Percentiles rank a stretch among this genome's conserved stretches.
These are phyloP conservation scores for Populus davidiana DNA, from an alignment of 345 rosid species.

Conservation along the genomic window DNA sequence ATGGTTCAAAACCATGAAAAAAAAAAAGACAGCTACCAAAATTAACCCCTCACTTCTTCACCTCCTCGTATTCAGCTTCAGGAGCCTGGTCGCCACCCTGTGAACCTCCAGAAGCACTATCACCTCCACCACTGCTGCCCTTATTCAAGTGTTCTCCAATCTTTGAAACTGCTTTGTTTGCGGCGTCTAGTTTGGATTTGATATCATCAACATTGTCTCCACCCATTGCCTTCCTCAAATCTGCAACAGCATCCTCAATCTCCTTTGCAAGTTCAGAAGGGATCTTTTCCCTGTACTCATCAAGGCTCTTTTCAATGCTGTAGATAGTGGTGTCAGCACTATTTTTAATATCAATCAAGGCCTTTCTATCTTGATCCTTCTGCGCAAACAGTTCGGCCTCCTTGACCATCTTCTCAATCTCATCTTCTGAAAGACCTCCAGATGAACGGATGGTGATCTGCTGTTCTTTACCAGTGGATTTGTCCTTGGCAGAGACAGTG, in stretches of 20 bases:
- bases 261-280: conserved; percentile 30
- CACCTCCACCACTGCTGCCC: conserved; percentile 25
- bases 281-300: conserved; percentile 34
- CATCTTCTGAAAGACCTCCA: conserved; percentile 33
- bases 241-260: conserved; percentile 30
- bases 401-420: conserved; percentile 39
- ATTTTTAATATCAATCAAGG: conserved; percentile 29
- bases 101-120: conserved; percentile 14
- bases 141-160: conserved; percentile 37
- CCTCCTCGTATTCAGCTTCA: conserved; percentile 39
- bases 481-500: conserved; percentile 40
- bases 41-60: conserved; percentile 23
- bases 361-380: conserved; percentile 35
- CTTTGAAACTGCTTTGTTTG: conserved; percentile 36
- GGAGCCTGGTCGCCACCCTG: conserved; percentile 31
- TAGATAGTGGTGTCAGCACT: conserved; percentile 32
- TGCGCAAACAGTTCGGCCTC: conserved; percentile 33
- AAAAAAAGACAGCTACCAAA: background rate
- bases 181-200: conserved; percentile 31
- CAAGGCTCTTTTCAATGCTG: conserved; percentile 36
- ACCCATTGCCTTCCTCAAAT: conserved; percentile 26
- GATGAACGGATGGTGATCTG: conserved; percentile 35
- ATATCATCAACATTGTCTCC: conserved; percentile 29
- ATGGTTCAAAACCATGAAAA: background rate
- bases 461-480: conserved; percentile 27